A percentile compares a stretch with the other conserved stretches of the same genome.
Evolutionary conservation across 2,329 filamentous ascomycete genomes (phyloP).

Genomic region (Mollisia scopiformis): DNA sequence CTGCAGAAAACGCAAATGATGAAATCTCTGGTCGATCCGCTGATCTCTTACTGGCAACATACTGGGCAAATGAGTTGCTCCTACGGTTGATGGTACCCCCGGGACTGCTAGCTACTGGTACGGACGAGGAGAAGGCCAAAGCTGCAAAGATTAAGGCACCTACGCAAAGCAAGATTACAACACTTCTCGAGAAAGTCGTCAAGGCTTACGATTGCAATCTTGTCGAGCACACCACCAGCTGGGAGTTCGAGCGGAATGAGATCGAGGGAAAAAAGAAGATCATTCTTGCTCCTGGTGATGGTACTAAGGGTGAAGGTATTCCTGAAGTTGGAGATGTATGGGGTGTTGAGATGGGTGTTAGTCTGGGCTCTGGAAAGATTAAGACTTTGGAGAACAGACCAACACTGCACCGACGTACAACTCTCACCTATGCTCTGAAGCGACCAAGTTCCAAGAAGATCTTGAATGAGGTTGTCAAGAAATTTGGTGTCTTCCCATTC

Average conservation of each 20-base stretch:
- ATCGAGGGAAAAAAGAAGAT: constrained; percentile 97
- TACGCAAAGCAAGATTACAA: constrained; percentile 84
- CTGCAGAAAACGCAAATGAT: constrained; percentile 57
- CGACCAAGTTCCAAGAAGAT: constrained; percentile 90
- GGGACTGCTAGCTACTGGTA: constrained; percentile 79
- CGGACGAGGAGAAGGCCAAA: constrained; percentile 95
- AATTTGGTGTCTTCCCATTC: constrained; percentile 97
- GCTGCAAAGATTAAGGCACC: constrained; percentile 80
- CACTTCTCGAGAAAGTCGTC: constrained; percentile 86
- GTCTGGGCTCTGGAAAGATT: constrained; percentile 89
- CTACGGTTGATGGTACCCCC: constrained; percentile 89
- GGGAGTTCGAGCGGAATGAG: constrained; percentile 95
- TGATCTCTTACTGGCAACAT: constrained; percentile 85
- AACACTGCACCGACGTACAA: constrained; percentile 91
- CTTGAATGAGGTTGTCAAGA: constrained; percentile 93
- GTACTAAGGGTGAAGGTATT: constrained; percentile 85
- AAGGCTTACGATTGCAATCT: constrained; percentile 90
- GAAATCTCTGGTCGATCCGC: constrained; percentile 76
- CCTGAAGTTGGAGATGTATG: constrained; percentile 93
- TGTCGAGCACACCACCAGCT: constrained; percentile 97
- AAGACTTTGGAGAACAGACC: constrained; percentile 87
- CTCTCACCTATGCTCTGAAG: constrained; percentile 91
- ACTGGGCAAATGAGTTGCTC: constrained; percentile 96
- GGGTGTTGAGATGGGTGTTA: constrained; percentile 96
- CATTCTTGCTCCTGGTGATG: constrained; percentile 83